These are phyloP conservation scores for Coniochaeta sp. DNA, from an alignment of 2,329 filamentous ascomycete species.

Conservation along the genomic window DNA sequence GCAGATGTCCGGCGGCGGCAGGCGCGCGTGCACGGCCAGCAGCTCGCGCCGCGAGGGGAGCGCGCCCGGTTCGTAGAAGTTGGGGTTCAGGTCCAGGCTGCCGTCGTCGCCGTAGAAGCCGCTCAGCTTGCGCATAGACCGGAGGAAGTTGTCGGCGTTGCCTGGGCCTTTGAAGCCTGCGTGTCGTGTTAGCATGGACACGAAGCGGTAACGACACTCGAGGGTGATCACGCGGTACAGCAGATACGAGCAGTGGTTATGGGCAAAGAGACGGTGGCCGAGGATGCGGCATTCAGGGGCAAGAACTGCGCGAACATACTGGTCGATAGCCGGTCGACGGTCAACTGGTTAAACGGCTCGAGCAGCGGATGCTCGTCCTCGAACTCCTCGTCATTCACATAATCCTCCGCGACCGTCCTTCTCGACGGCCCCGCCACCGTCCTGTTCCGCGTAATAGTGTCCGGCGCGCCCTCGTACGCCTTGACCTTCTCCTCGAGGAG, in stretches of 20 bases:
- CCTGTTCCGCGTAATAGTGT: neutral
- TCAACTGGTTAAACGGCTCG: constrained; percentile 26
- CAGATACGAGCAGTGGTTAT: too few relatives aligned
- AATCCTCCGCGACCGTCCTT: neutral
- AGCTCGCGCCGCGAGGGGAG: constrained; percentile 22
- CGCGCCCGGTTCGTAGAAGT: constrained; percentile 25
- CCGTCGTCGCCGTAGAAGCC: constrained; percentile 24
- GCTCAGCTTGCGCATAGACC: constrained; percentile 26
- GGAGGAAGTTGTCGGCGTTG: constrained; percentile 29
- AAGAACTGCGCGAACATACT: constrained; percentile 10
- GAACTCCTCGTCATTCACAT: constrained; percentile 17
- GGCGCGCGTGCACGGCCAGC: constrained; percentile 21
- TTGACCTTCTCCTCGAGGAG: constrained; percentile 24
- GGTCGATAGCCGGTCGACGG: constrained; percentile 21
- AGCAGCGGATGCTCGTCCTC: constrained; percentile 23
- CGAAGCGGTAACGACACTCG: neutral
- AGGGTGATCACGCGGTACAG: neutral
- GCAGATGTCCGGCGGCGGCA: constrained; percentile 43
- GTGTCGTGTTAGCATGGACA: neutral
- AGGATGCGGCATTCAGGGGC: neutral
- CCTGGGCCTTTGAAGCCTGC: constrained; percentile 26
- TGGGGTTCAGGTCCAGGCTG: constrained; percentile 21
- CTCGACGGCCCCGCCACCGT: neutral
- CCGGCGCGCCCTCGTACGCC: constrained; percentile 16
- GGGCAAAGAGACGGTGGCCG: neutral